Evolutionary conservation across 345 rosid genomes (phyloP).

Genomic region (Trapa incisa): DNA sequence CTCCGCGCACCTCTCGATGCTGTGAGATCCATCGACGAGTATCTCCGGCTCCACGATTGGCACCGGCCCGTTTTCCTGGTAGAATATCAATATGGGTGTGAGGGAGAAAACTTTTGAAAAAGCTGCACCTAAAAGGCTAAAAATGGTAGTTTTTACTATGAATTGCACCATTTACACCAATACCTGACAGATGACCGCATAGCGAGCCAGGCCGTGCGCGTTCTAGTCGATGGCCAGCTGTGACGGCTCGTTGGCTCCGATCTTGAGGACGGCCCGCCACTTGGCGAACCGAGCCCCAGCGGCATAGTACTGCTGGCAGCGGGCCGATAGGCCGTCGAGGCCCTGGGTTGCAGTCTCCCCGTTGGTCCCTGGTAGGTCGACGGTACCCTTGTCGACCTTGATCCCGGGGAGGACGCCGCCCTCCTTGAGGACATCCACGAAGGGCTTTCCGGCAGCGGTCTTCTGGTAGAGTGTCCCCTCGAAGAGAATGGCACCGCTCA

Average conservation of each 20-base stretch:
- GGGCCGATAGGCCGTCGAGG: conserved; percentile 12
- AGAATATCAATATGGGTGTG: too few species aligned
- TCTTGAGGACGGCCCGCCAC: conserved; percentile 18
- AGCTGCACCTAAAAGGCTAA: too few species aligned
- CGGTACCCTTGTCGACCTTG: conserved; percentile 19
- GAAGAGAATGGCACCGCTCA: conserved; percentile 15
- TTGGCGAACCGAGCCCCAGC: conserved; percentile 19
- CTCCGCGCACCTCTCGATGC: conserved; percentile 11
- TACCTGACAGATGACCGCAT: conserved; percentile 10
- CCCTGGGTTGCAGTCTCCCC: conserved; percentile 17
- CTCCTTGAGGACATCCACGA: conserved; percentile 16
- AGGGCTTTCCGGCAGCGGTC: conserved; percentile 11
- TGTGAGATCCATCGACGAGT: conserved; percentile 15
- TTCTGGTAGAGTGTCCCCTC: conserved; percentile 15
- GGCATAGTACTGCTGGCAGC: conserved; percentile 15
- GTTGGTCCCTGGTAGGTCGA: conserved; percentile 13
- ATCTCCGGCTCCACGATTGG: conserved; percentile 19
- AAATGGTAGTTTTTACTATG: too few species aligned
- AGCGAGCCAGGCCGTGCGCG: conserved; percentile 12
- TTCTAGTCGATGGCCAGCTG: conserved; percentile 15
- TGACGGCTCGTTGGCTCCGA: conserved; percentile 11
- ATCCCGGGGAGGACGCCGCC: conserved; percentile 15
- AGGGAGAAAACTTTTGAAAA: too few species aligned
- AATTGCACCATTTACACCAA: too few species aligned
- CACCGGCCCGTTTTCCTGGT: conserved; percentile 19